A percentile compares a stretch with the other conserved stretches of the same genome.
Evolutionary conservation across 345 rosid genomes (phyloP).

Genomic region (Euphorbia pulcherrima): DNA sequence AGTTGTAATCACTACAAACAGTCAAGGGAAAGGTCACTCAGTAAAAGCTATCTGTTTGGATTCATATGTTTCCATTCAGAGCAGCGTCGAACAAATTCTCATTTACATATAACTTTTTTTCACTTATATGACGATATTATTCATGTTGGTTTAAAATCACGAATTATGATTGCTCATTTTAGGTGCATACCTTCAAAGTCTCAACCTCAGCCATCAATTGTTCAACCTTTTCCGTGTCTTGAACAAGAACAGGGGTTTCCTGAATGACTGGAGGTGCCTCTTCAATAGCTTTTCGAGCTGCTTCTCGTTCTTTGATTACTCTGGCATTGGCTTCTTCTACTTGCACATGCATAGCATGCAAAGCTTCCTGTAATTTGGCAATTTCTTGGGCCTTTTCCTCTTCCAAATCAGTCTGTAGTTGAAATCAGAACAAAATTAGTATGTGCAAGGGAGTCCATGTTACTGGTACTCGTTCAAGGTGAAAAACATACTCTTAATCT

Average conservation of each 20-base stretch:
- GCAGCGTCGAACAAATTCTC: neutral
- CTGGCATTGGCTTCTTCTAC: conserved; percentile 83
- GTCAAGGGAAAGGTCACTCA: neutral
- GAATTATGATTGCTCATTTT: neutral
- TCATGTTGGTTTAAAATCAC: neutral
- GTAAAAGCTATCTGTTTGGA: neutral
- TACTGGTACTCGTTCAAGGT: neutral
- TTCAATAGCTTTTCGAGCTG: conserved; percentile 88
- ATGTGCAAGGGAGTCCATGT: neutral
- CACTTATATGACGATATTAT: neutral
- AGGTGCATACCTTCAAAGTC: conserved; percentile 66
- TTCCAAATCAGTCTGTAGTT: conserved; percentile 73
- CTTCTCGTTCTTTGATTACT: conserved; percentile 76
- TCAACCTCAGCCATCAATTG: conserved; percentile 65
- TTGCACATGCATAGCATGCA: conserved; percentile 72
- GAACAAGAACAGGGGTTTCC: conserved; percentile 93
- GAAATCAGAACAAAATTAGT: conserved; percentile 11
- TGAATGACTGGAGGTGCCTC: conserved; percentile 94
- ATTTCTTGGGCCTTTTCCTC: conserved; percentile 91
- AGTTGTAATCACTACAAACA: neutral
- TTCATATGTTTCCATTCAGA: neutral
- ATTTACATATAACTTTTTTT: neutral
- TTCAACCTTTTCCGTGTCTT: conserved; percentile 81
- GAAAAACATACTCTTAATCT: conserved; percentile 70
- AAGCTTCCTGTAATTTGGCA: conserved; percentile 76